Evolutionary conservation across 78 protist species (phyloP).

Genomic region (Bodo saltans): DNA sequence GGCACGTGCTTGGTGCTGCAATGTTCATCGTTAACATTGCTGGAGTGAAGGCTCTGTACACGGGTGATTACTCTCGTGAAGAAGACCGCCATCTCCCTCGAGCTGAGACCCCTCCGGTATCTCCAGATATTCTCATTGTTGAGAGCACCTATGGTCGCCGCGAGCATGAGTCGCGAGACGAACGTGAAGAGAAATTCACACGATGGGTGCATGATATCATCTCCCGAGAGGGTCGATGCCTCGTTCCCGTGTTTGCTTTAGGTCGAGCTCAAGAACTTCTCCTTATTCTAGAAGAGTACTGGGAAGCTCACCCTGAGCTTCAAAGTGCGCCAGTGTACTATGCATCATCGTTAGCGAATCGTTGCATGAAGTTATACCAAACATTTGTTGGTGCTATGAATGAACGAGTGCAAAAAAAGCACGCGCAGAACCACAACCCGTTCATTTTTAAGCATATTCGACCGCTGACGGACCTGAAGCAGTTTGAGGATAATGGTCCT

Average conservation of each 20-base stretch:
- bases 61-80: slow-evolving; percentile 91
- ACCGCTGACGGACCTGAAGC: slow-evolving; percentile 46
- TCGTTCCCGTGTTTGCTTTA: slow-evolving; percentile 91
- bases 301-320: slow-evolving; percentile 62
- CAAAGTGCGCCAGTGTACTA: slow-evolving; percentile 84
- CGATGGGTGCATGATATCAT: slow-evolving; percentile 50
- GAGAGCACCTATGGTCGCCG: slow-evolving; percentile 90
- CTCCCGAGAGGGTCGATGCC: slow-evolving; percentile 75
- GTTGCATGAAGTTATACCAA: slow-evolving; percentile 78
- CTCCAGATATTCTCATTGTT: slow-evolving; percentile 84
- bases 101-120: slow-evolving; percentile 80
- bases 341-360: slow-evolving; percentile 78
- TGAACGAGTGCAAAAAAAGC: slow-evolving; percentile 54
- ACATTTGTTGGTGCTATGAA: slow-evolving; percentile 86
- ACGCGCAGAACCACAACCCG: slow-evolving; percentile 69
- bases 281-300: slow-evolving; percentile 68
- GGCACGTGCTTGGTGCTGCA: slow-evolving; percentile 97
- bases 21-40: slow-evolving; percentile 89
- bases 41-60: slow-evolving; percentile 80
- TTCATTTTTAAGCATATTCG: slow-evolving; percentile 79
- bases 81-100: slow-evolving; percentile 93
- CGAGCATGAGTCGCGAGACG: slow-evolving; percentile 74
- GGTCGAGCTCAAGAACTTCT: slow-evolving; percentile 97
- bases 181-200: slow-evolving; percentile 80
- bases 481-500: slow-evolving; percentile 73